Evolutionary conservation across 495 filamentous ascomycete species (phyloP), one percentile per base, ranked within the genome.

Genomic region (Astrothelium macrocarpum): DNA sequence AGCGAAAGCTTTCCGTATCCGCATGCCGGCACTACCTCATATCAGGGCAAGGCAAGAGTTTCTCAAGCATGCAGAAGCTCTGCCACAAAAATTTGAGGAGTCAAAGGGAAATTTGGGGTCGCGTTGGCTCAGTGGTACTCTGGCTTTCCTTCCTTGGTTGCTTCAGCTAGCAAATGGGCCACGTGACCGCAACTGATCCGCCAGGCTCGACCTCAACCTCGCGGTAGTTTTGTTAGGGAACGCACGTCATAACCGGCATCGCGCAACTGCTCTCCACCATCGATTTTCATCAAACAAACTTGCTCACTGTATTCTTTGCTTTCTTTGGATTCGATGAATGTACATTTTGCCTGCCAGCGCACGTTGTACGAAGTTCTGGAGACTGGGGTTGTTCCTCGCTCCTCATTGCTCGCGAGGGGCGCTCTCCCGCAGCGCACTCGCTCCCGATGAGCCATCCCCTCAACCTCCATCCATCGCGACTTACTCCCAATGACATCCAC

Each of bases 241-340:
- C 49, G 49, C 49, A 56, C 49, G 49, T 56, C 49, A 56, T 56
- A 56, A 56, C 49, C 49, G 25, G 49, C 49, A 56, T 56, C 49
- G 20, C 49, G 49, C 25, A 56, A 56, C 23, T 16, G 49, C 49
- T 29, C 20, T 29, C 49, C 26, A 56, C 69, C 60, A 60, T 64
- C 62, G 45, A 34, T 49, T 68, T 67, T 68, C 72, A 74, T 76
- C 74, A 69, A 66, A 65, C 67, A 64, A 64, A 62, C 49, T 60
- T 49, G 61, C 34, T 46, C 59, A 36, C 43, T 60, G 60, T 46
- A 53, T 39, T 68, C 53, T 39, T 34, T 46, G 53, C 61, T 59
- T 65, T 58, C 28, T 58, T 16, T 16, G 65, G 68, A 64, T 69
- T 69, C 64, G 49, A 56, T 56, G 49, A 56, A 56, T 56, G 49